Evolutionary conservation across 306 rosid genomes (phyloP).

Genomic region (Pachyrhizus erosus): DNA sequence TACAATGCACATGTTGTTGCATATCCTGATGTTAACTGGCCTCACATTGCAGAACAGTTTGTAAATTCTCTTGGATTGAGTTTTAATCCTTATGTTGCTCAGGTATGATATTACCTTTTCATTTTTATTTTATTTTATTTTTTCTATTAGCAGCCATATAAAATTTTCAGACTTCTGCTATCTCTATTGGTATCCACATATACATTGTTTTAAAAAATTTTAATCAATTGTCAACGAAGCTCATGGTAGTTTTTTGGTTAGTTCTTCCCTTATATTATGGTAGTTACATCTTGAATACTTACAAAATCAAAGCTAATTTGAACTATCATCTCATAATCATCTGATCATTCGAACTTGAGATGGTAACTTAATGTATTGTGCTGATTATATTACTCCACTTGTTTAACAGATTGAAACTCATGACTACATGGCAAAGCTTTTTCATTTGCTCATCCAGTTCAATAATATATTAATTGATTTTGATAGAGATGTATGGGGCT

Average conservation of each 20-base stretch:
- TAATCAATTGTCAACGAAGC: constrained; percentile 6
- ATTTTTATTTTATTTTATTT: background rate
- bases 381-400: constrained; percentile 35
- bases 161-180: background rate
- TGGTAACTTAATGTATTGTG: constrained; percentile 15
- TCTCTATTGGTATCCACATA: background rate
- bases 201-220: background rate
- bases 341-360: constrained; percentile 11
- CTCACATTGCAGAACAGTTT: constrained; percentile 70
- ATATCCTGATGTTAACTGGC: constrained; percentile 81
- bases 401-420: constrained; percentile 86
- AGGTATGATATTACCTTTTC: constrained; percentile 51
- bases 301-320: background rate
- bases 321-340: background rate
- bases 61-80: constrained; percentile 75
- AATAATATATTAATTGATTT: constrained; percentile 80
- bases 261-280: constrained; percentile 1
- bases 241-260: background rate
- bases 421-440: constrained; percentile 91
- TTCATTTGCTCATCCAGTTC: constrained; percentile 69
- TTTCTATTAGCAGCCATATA: constrained; percentile 11
- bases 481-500: constrained; percentile 89
- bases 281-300: background rate
- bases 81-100: constrained; percentile 86
- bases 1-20: constrained; percentile 94